These are phyloP conservation scores for Coemansia sp. DNA, from an alignment of 192 early-diverging fungal species.

Conservation along the genomic window DNA sequence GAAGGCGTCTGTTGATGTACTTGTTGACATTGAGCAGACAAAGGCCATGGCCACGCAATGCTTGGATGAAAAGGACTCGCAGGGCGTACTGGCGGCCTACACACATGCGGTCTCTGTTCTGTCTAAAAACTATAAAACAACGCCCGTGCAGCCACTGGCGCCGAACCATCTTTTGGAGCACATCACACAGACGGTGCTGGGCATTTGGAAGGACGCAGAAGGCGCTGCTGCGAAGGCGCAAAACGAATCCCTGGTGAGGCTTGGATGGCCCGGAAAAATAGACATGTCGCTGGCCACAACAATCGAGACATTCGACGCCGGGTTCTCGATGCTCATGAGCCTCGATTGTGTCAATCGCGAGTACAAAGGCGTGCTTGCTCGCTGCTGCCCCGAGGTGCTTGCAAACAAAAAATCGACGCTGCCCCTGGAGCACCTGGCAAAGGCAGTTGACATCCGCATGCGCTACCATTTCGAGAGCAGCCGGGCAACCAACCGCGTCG, in stretches of 20 bases:
- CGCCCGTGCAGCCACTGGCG: background rate
- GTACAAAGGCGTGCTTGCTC: slow-evolving; percentile 11
- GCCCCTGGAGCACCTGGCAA: slow-evolving; percentile 57
- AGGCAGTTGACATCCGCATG: slow-evolving; percentile 64
- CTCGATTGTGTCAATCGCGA: slow-evolving; percentile 32
- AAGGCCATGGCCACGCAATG: slow-evolving; percentile 16
- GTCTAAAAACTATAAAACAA: background rate
- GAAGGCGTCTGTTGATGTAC: slow-evolving; percentile 38
- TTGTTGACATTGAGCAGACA: slow-evolving; percentile 33
- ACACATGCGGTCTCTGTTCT: slow-evolving; percentile 22
- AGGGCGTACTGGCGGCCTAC: slow-evolving; percentile 26
- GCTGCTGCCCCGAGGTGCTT: slow-evolving; percentile 4
- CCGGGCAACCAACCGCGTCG: slow-evolving; percentile 68
- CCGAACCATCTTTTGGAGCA: slow-evolving; percentile 26
- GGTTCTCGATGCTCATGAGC: slow-evolving; percentile 32
- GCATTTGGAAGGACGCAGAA: slow-evolving; percentile 31
- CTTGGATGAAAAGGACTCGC: slow-evolving; percentile 7
- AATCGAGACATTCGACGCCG: slow-evolving; percentile 27
- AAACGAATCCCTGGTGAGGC: slow-evolving; percentile 23
- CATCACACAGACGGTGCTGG: slow-evolving; percentile 17
- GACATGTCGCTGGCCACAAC: slow-evolving; percentile 24
- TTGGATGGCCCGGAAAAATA: slow-evolving; percentile 46
- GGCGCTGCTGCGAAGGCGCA: slow-evolving; percentile 23
- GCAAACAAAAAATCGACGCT: slow-evolving; percentile 33
- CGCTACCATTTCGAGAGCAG: slow-evolving; percentile 72